phyloP scores from a whole-genome alignment of 2,329 filamentous ascomycete genomes.

The Aspergillus pseudotamarii region DNA sequence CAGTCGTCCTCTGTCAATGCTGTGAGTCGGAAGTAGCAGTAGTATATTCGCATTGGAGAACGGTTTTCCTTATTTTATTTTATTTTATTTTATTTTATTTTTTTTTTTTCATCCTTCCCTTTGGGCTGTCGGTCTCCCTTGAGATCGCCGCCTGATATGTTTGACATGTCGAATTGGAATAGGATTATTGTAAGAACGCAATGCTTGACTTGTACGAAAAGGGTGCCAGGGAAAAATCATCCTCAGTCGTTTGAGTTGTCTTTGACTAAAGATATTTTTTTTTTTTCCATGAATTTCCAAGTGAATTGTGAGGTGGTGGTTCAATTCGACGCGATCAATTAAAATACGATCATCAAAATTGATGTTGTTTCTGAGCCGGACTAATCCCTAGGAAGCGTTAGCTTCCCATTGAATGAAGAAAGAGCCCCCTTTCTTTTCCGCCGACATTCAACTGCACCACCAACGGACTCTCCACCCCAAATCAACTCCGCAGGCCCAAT shows the following conservation, averaged over 20 bases:
- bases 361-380: background rate
- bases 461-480: conserved; percentile 22
- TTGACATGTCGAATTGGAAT: conserved; percentile 5
- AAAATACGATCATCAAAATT: conserved; percentile 1
- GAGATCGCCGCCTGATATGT: background rate
- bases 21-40: background rate
- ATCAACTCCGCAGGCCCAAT: conserved; percentile 27
- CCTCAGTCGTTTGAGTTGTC: background rate
- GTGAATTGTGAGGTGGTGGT: background rate
- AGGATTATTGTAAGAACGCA: background rate
- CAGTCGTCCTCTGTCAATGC: too few species aligned
- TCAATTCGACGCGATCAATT: background rate
- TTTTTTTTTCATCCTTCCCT: background rate
- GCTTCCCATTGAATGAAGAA: conserved; percentile 8
- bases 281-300: background rate
- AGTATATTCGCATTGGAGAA: background rate
- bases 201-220: background rate
- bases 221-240: background rate
- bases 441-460: conserved; percentile 27
- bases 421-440: conserved; percentile 37
- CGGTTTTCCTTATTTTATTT: background rate
- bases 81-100: too few species aligned
- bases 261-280: background rate
- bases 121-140: background rate
- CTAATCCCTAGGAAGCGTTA: conserved; percentile 13